phyloP scores from a whole-genome alignment of 2,329 filamentous ascomycete species.

The Pseudogymnoascus sp. region DNA sequence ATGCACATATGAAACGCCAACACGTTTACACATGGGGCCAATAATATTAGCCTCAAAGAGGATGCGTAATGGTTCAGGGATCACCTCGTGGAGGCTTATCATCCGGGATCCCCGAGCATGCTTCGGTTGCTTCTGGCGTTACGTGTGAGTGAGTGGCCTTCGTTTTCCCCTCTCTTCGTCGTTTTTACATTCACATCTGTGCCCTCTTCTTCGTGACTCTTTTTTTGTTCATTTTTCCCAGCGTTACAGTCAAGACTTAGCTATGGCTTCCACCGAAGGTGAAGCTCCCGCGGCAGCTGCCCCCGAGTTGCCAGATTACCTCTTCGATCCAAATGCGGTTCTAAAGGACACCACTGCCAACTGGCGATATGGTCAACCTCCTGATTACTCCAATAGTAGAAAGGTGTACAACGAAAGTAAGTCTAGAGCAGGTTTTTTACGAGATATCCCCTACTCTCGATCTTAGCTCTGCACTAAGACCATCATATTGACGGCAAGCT shows the following conservation, averaged over 20 bases:
- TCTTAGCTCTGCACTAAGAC: neutral
- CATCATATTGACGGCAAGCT: neutral
- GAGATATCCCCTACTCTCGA: neutral
- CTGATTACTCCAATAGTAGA: slow-evolving; percentile 57
- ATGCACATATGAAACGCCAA: neutral
- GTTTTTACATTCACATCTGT: neutral
- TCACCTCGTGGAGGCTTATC: neutral
- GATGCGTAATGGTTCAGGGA: neutral
- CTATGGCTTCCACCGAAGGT: slow-evolving; percentile 18
- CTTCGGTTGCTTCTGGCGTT: neutral
- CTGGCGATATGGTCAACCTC: slow-evolving; percentile 52
- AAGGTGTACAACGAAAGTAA: slow-evolving; percentile 50
- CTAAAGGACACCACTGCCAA: slow-evolving; percentile 42
- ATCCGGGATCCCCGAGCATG: neutral
- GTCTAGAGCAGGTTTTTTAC: slow-evolving; percentile 17
- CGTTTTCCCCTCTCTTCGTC: neutral
- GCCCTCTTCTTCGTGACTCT: neutral
- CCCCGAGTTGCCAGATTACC: slow-evolving; percentile 43
- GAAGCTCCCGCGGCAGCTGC: slow-evolving; percentile 11
- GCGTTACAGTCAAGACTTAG: neutral
- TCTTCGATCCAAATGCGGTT: slow-evolving; percentile 49
- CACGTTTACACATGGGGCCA: neutral
- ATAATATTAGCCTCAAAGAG: neutral
- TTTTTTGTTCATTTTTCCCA: neutral
- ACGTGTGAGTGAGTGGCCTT: neutral